Percentiles rank a stretch among this genome's conserved stretches.
Conservation (phyloP, 192 early-diverging fungal genomes). For the Gaertneriomyces sp. region DNA sequence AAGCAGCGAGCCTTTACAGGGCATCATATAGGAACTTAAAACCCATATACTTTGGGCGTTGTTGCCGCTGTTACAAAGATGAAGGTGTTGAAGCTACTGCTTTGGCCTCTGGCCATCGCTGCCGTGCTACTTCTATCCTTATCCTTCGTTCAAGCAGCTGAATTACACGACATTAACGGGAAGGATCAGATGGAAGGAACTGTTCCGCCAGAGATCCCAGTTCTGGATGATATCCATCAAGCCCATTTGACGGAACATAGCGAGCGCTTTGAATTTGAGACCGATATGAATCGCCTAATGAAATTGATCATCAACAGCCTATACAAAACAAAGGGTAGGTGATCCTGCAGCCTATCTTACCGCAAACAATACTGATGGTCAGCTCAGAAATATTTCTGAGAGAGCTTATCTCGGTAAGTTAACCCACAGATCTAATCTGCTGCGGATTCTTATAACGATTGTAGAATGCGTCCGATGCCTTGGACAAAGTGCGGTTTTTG, state of each 20-base stretch:
- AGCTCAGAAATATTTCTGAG: constrained; percentile 89
- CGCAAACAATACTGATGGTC: not conserved
- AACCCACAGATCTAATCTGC: too few relatives aligned
- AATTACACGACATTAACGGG: too few relatives aligned
- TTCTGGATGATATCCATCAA: not conserved
- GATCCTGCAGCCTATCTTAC: not conserved
- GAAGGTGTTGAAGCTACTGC: too few relatives aligned
- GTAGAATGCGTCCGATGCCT: constrained; percentile 87
- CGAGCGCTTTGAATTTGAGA: constrained; percentile 74
- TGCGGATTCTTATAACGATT: not conserved
- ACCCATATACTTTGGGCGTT: too few relatives aligned
- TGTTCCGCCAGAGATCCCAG: too few relatives aligned
- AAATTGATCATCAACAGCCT: constrained; percentile 94
- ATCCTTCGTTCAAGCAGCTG: too few relatives aligned
- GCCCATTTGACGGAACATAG: constrained; percentile 18
- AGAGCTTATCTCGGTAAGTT: constrained; percentile 78
- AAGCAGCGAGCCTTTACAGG: too few relatives aligned
- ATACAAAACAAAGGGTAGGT: constrained; percentile 73
- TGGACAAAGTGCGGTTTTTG: constrained; percentile 88
- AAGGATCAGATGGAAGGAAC: too few relatives aligned
- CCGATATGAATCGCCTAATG: constrained; percentile 88
- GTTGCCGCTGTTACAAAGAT: too few relatives aligned
- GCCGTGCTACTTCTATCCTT: too few relatives aligned
- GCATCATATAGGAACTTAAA: too few relatives aligned
- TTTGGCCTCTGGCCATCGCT: too few relatives aligned